Base-by-base conservation (phyloP, 164 flowering plant species). In the Stephania cephalantha region DNA sequence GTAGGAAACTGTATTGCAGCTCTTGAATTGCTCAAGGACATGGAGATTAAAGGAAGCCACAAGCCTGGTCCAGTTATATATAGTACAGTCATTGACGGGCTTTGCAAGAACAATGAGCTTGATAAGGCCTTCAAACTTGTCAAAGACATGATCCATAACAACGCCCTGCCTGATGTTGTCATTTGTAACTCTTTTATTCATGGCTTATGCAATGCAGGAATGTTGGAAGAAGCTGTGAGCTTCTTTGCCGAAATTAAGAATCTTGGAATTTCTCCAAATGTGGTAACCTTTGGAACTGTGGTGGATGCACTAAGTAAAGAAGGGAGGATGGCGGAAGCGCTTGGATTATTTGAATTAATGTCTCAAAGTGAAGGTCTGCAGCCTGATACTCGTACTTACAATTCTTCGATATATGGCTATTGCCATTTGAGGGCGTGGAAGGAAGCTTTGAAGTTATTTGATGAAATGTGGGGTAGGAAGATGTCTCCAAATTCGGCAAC, bases 401-500 rank as follows among this genome's bases (percentile, higher is more conserved):
- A 25, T 50, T 11, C 75, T 15, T 42, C 78, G 44, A 78, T 81
- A 25, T 31, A 81, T 72, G 80, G 83, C 0, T 63, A 72, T 29
- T 75, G 80, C 76, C 13, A 65, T 45, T 58, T 20, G 8, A 65
- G 79, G 29, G 61, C 25, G 11, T 65, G 75, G 73, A 48, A 74
- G 35, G 68, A 77, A 7, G 79, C 78, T 0, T 1, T 25, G 1
- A 18, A 17, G 53, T 30, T 77, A 4, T 74, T 80, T 13, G 18
- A 74, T 15, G 22, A 29, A 35, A 80, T 80, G 79, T 50, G 46
- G 10, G 15, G 9, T 79, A 22, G 22, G 55, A 1, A 45, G 8
- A 7, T 80, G 12, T 81, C 12, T 83, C 77, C 35, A 79, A 78
- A 70, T 71, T 63, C 30, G 18, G 30, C n/a, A n/a, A 52, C 72